Evolutionary conservation across 2,329 filamentous ascomycete genomes (phyloP).

Genomic region (Truncatella angustata): DNA sequence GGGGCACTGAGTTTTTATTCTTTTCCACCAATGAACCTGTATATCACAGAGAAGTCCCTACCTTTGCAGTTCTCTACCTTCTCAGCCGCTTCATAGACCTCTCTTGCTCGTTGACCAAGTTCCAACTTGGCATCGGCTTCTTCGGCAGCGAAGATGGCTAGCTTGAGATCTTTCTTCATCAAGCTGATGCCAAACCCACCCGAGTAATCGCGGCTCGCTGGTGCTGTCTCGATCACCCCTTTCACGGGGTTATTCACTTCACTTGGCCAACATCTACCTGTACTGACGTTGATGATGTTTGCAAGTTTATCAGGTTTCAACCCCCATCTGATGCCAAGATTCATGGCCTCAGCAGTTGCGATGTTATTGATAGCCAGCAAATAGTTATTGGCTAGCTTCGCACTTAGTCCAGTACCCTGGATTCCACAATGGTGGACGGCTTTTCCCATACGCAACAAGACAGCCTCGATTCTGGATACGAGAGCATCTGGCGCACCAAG

Average conservation of each 20-base stretch:
- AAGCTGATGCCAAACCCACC: constrained; percentile 76
- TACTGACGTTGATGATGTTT: constrained; percentile 87
- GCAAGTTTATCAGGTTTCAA: constrained; percentile 66
- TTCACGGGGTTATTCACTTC: constrained; percentile 94
- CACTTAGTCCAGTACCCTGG: constrained; percentile 82
- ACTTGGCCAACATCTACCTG: constrained; percentile 93
- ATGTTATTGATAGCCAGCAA: constrained; percentile 91
- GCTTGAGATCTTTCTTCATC: constrained; percentile 77
- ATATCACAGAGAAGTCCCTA: constrained; percentile 80
- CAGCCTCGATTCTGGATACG: constrained; percentile 62
- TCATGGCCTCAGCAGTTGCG: constrained; percentile 65
- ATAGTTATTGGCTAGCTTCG: constrained; percentile 97
- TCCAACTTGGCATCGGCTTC: constrained; percentile 66
- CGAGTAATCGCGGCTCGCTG: constrained; percentile 71
- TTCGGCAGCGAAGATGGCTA: constrained; percentile 70
- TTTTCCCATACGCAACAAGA: constrained; percentile 80
- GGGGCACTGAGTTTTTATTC: constrained; percentile 27
- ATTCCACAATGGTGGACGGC: constrained; percentile 81
- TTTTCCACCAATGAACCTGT: constrained; percentile 64
- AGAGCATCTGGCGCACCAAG: constrained; percentile 67
- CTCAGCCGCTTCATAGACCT: constrained; percentile 68
- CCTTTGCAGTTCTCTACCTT: constrained; percentile 60
- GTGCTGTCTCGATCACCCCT: constrained; percentile 74
- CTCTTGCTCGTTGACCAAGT: constrained; percentile 59
- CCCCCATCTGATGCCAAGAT: constrained; percentile 60